These are phyloP conservation scores for Dothistroma pini DNA, from an alignment of 2,329 filamentous ascomycete species.

Conservation along the genomic window DNA sequence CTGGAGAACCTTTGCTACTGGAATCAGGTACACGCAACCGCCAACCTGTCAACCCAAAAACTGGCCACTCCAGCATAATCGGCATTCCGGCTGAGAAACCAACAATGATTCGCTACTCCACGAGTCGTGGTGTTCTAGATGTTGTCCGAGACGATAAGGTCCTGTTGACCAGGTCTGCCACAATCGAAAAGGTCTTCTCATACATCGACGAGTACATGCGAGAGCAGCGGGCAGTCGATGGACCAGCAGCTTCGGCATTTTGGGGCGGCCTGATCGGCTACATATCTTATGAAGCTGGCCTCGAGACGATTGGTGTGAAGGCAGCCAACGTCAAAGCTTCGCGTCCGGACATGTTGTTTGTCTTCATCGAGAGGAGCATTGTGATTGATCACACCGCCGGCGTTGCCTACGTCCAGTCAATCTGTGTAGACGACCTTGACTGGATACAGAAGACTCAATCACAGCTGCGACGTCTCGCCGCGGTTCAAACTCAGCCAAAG, in stretches of 20 bases:
- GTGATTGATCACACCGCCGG: slow-evolving; percentile 68
- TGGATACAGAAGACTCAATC: slow-evolving; percentile 24
- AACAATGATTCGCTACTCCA: slow-evolving; percentile 25
- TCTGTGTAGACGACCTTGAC: slow-evolving; percentile 45
- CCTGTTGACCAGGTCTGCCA: slow-evolving; percentile 1
- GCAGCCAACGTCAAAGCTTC: slow-evolving; percentile 36
- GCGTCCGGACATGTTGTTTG: slow-evolving; percentile 68
- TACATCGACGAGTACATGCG: slow-evolving; percentile 41
- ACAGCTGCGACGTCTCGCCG: neutral
- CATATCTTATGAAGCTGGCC: slow-evolving; percentile 77
- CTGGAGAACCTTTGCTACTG: slow-evolving; percentile 41
- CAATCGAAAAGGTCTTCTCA: slow-evolving; percentile 38
- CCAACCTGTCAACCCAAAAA: slow-evolving; percentile 43
- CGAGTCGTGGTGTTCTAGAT: slow-evolving; percentile 15
- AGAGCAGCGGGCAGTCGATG: slow-evolving; percentile 33
- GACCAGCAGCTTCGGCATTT: slow-evolving; percentile 54
- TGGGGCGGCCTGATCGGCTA: slow-evolving; percentile 83
- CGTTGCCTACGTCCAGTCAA: slow-evolving; percentile 63
- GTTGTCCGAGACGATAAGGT: slow-evolving; percentile 10
- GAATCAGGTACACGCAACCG: slow-evolving; percentile 47
- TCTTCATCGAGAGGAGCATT: slow-evolving; percentile 72
- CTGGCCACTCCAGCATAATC: slow-evolving; percentile 70
- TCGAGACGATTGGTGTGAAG: slow-evolving; percentile 56
- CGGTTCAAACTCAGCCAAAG: neutral
- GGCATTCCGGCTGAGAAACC: slow-evolving; percentile 54